A percentile compares a stretch with the other conserved stretches of the same genome.
Evolutionary conservation across 106 monocot species (phyloP).

Genomic region (Agapanthus africanus): DNA sequence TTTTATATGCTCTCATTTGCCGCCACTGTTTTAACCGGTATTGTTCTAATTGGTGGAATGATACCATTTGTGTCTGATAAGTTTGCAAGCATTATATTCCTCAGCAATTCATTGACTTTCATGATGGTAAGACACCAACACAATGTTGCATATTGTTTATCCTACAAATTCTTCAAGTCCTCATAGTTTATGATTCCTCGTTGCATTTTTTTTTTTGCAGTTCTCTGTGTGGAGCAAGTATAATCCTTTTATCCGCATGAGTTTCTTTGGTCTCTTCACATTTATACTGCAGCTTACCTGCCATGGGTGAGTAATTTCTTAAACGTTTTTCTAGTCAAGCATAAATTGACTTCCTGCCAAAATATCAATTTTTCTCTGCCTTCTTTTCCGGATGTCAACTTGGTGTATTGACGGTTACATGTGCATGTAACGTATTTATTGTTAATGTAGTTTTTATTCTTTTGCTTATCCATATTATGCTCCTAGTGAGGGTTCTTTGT

Average conservation of each 20-base stretch:
- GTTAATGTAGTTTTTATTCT: too few species aligned
- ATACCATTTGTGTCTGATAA: slow-evolving; percentile 81
- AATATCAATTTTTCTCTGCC: too few species aligned
- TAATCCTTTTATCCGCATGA: slow-evolving; percentile 91
- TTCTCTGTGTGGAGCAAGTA: slow-evolving; percentile 99
- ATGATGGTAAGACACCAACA: slow-evolving; percentile 76
- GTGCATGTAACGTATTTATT: too few species aligned
- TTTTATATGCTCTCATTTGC: slow-evolving; percentile 97
- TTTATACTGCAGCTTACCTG: slow-evolving; percentile 92
- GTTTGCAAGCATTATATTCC: slow-evolving; percentile 86
- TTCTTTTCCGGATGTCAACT: too few species aligned
- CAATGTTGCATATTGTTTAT: not conserved
- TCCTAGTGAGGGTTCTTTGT: too few species aligned
- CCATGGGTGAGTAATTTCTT: slow-evolving; percentile 85
- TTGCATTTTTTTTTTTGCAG: slow-evolving; percentile 24
- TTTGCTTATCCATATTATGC: too few species aligned
- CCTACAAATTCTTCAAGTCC: not conserved
- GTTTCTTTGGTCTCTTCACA: slow-evolving; percentile 93
- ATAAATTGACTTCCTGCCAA: too few species aligned
- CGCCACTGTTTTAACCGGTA: slow-evolving; percentile 75
- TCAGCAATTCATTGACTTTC: slow-evolving; percentile 97
- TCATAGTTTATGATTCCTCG: not conserved
- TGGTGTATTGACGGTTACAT: too few species aligned
- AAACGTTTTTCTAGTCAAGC: too few species aligned
- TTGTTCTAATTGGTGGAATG: slow-evolving; percentile 89